phyloP scores from a whole-genome alignment of 202 grass and related monocot genomes.

The Brachypodium distachyon region DNA sequence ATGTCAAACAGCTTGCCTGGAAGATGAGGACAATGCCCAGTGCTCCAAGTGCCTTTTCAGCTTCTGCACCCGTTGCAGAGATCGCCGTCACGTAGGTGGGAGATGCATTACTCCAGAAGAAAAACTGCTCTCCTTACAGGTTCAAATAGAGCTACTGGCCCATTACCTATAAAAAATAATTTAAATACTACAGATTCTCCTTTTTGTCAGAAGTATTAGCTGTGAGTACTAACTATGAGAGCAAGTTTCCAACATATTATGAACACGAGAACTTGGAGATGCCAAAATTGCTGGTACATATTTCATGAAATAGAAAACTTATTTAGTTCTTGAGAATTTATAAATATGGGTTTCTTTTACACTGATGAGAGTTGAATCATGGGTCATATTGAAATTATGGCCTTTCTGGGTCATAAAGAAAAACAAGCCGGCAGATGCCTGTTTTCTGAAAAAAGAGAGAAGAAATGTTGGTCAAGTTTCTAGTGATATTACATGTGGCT shows the following conservation, averaged over 20 bases:
- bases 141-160: background rate
- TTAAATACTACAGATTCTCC: background rate
- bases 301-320: background rate
- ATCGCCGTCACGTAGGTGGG: constrained; percentile 53
- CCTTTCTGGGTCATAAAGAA: too few species aligned
- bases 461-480: too few species aligned
- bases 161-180: background rate
- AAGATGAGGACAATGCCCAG: constrained; percentile 60
- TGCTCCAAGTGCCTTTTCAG: constrained; percentile 69
- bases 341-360: background rate
- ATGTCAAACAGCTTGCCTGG: constrained; percentile 67
- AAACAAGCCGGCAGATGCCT: too few species aligned
- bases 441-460: too few species aligned
- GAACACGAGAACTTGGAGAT: background rate
- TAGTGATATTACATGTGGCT: too few species aligned
- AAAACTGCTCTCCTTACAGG: constrained; percentile 28
- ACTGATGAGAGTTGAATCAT: background rate
- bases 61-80: constrained; percentile 51
- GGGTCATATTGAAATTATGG: background rate
- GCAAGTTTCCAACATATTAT: background rate
- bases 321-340: background rate
- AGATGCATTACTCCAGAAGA: constrained; percentile 41
- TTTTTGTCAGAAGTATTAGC: background rate
- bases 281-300: background rate
- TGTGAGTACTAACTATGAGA: background rate